Conservation (phyloP, 2,329 filamentous ascomycete genomes). For the Fusarium solani-melongenae region DNA sequence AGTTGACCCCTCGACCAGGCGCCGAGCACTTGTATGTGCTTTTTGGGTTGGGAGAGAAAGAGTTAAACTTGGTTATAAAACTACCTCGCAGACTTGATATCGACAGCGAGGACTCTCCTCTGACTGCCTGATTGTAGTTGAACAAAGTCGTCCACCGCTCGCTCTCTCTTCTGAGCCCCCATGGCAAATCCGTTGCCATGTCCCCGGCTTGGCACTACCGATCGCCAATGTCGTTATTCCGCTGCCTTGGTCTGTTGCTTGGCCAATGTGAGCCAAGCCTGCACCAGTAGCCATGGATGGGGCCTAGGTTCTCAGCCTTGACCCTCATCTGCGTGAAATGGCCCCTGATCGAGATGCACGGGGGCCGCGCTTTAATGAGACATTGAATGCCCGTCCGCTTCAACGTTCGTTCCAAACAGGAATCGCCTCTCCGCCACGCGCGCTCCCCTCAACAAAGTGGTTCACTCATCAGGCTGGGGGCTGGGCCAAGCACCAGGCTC, state of each 20-base stretch:
- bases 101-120: background rate
- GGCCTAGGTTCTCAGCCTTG: conserved; percentile 20
- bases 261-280: conserved; percentile 30
- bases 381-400: background rate
- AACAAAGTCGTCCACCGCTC: conserved; percentile 18
- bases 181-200: conserved; percentile 32
- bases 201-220: conserved; percentile 35
- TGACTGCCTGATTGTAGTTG: background rate
- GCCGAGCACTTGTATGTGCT: background rate
- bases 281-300: background rate
- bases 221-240: conserved; percentile 21
- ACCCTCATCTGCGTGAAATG: background rate
- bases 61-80: background rate
- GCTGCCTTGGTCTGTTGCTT: conserved; percentile 34
- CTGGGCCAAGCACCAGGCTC: conserved; percentile 3
- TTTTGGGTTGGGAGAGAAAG: background rate
- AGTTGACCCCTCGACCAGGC: background rate
- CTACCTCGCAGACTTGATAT: background rate
- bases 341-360: conserved; percentile 28
- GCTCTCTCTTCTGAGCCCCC: conserved; percentile 7
- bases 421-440: background rate
- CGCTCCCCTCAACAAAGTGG: background rate
- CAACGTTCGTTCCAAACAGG: background rate
- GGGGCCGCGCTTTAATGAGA: conserved; percentile 9
- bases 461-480: background rate